Evolutionary conservation across 768 basidiomycete species (phyloP).

Genomic region (Pleurotus platypus): DNA sequence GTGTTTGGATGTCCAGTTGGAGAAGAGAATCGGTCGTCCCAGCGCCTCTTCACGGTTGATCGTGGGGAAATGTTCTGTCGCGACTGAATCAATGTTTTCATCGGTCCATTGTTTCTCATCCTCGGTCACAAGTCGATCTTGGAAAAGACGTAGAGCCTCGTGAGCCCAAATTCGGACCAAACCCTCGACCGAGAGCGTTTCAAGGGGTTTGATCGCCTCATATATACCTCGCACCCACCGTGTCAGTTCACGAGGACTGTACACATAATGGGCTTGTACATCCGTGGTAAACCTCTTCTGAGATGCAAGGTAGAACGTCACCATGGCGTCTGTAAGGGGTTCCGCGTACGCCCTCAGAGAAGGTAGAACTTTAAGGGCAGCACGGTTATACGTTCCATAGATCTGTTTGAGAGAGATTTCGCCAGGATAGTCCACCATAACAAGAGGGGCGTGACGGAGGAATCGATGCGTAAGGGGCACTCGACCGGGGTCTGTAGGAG

Average conservation of each 20-base stretch:
- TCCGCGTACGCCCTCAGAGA: constrained; percentile 90
- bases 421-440: constrained; percentile 99
- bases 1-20: constrained; percentile 98
- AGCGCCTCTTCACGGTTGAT: constrained; percentile 87
- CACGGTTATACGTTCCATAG: constrained; percentile 97
- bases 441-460: constrained; percentile 92
- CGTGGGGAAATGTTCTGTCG: constrained; percentile 90
- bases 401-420: constrained; percentile 97
- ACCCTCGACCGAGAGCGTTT: constrained; percentile 91
- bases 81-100: constrained; percentile 79
- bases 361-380: constrained; percentile 92
- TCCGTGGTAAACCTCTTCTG: constrained; percentile 95
- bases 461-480: constrained; percentile 98
- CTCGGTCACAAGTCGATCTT: constrained; percentile 92
- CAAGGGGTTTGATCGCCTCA: constrained; percentile 92
- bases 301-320: constrained; percentile 89
- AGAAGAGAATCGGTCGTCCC: constrained; percentile 88
- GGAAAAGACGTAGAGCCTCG: constrained; percentile 94
- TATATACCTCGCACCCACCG: constrained; percentile 97
- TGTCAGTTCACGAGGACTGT: constrained; percentile 97
- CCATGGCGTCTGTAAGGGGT: constrained; percentile 97
- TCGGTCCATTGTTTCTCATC: constrained; percentile 96
- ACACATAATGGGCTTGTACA: constrained; percentile 97
- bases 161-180: constrained; percentile 98
- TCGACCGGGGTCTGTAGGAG: constrained; percentile 97